These are phyloP conservation scores for Backusella macrospora DNA, from an alignment of 192 early-diverging fungal species.

Conservation along the genomic window DNA sequence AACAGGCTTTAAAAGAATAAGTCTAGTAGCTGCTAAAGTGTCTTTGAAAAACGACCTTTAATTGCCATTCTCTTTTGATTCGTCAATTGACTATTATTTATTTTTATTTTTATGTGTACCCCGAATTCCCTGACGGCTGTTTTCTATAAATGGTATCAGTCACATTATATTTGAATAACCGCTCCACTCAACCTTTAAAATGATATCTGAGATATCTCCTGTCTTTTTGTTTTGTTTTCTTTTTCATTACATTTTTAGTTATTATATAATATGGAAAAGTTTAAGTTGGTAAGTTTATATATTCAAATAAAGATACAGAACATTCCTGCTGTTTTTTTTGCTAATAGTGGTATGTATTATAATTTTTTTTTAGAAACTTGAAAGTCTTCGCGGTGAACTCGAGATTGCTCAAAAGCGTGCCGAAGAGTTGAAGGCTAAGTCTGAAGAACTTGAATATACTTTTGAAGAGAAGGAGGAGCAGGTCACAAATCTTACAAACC, in stretches of 20 bases:
- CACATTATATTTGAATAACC: not conserved
- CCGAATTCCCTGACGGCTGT: not conserved
- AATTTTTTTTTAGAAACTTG: constrained; percentile 58
- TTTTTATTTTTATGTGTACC: not conserved
- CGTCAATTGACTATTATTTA: not conserved
- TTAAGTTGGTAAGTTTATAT: not conserved
- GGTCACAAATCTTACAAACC: constrained; percentile 31
- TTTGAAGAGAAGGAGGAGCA: constrained; percentile 48
- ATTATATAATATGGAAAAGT: not conserved
- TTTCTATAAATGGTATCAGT: not conserved
- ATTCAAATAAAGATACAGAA: not conserved
- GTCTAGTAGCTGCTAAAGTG: not conserved
- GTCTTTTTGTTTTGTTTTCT: not conserved
- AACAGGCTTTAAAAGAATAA: not conserved
- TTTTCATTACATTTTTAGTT: not conserved
- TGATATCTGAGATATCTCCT: not conserved
- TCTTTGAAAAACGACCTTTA: not conserved
- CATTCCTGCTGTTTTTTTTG: not conserved
- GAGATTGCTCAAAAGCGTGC: constrained; percentile 64
- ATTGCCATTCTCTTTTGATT: not conserved
- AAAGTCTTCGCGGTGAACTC: constrained; percentile 61
- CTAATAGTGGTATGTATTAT: not conserved
- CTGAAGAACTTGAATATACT: constrained; percentile 51
- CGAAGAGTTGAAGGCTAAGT: constrained; percentile 57
- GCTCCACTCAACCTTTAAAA: not conserved